Evolutionary conservation across 345 rosid species (phyloP), one percentile per base, ranked within the genome.

Genomic region (Firmiana major): DNA sequence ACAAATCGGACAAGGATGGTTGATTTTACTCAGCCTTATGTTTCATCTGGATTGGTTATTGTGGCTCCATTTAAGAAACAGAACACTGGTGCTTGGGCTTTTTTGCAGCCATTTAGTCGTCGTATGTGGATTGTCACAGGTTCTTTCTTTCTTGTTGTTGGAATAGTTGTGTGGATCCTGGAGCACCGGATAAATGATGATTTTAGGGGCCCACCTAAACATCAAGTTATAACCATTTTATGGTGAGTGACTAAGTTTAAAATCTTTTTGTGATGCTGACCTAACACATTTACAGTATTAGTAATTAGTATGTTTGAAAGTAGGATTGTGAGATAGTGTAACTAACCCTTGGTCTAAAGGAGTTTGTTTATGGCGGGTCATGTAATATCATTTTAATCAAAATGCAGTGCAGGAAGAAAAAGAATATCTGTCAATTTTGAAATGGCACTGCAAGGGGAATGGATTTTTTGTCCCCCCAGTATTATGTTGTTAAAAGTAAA

Each of bases 171-270:
- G 49, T 96, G 99, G 99, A 85, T 89, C 85, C 85, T 96, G 78
- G 99, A 96, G 83, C 99, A 96, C 78, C 81, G 99, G 84, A 85
- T 84, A 65, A 96, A 96, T 34, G 98, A 96, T 62, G 97, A 96
- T 43, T 96, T 96, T 86, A 85, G 99, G 75, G 99, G 99, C 42
- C 85, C 99, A 9, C 99, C 99, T 26, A 88, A 82, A 79, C 74
- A 79, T 79, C 99, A 96, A 83, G 5, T 89, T 68, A 86, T 87
- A 66, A 93, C 99, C 66, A 68, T 96, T 83, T 88, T 96, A 62
- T 96, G 97, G 99, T 93, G 75, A 88, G 93, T 81, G 67, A 26
- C 31, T 21, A 6, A 28, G 59, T 60, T 66, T 60, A 78, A 21
- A 48, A 24, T 74, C 77, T 68, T 22, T 0, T 63, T 54, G 5